These are phyloP conservation scores for Cylindricascospora bacillispora DNA, from an alignment of 1,139 yeast genomes.

Conservation along the genomic window DNA sequence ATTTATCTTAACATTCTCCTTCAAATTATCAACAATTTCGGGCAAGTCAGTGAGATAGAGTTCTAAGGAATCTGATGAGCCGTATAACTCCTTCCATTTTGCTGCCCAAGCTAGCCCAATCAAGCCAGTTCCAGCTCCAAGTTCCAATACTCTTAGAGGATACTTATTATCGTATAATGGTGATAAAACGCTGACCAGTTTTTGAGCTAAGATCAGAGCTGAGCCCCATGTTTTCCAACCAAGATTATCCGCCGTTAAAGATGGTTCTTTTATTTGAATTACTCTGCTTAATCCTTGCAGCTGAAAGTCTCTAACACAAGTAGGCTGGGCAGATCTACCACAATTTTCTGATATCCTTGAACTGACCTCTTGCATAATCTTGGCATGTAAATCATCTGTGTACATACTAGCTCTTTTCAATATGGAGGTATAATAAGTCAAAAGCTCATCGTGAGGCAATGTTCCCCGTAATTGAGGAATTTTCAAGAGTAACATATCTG, in stretches of 20 bases:
- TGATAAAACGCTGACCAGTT: constrained; percentile 18
- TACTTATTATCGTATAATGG: constrained; percentile 14
- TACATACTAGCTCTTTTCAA: constrained; percentile 35
- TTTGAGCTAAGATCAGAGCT: constrained; percentile 52
- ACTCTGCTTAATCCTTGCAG: constrained; percentile 27
- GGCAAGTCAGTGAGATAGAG: constrained; percentile 65
- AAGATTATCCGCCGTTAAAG: constrained; percentile 71
- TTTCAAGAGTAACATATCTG: constrained; percentile 23
- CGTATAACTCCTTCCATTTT: constrained; percentile 17
- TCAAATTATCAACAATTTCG: constrained; percentile 60
- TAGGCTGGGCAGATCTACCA: constrained; percentile 80
- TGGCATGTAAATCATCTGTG: constrained; percentile 28
- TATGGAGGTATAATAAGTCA: constrained; percentile 54
- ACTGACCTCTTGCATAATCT: constrained; percentile 44
- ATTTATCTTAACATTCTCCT: constrained; percentile 44
- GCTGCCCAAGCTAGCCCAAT: constrained; percentile 57
- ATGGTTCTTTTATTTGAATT: constrained; percentile 60
- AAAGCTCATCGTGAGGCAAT: constrained; percentile 22
- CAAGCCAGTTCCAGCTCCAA: constrained; percentile 92
- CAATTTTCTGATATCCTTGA: constrained; percentile 65
- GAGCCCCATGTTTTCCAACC: constrained; percentile 98
- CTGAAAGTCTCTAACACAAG: constrained; percentile 39
- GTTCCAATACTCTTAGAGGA: constrained; percentile 40
- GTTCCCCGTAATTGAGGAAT: constrained; percentile 13
- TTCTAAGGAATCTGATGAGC: constrained; percentile 30